A percentile compares a stretch with the other conserved stretches of the same genome.
Conservation (phyloP, 805 yeast species). For the Starmerella bacillaris region DNA sequence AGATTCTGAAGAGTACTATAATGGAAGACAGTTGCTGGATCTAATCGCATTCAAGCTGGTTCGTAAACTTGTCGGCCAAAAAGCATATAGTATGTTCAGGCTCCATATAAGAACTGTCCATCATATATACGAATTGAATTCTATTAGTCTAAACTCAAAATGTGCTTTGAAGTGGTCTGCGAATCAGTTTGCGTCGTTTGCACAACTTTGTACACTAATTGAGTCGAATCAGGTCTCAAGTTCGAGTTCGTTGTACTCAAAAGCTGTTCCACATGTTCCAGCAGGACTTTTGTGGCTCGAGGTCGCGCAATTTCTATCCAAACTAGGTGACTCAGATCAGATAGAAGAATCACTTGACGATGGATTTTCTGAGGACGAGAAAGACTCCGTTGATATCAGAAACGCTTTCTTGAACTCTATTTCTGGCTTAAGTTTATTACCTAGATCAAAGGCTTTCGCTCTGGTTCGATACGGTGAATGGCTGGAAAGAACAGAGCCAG, state of each 20-base stretch:
- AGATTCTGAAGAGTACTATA: slow-evolving; percentile 4
- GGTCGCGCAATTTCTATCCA: slow-evolving; percentile 9
- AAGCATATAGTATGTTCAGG: slow-evolving; percentile 45
- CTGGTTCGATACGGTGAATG: slow-evolving; percentile 11
- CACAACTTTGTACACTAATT: slow-evolving; percentile 20
- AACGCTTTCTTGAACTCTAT: slow-evolving; percentile 10
- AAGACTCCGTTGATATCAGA: slow-evolving; percentile 1
- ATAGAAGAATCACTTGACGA: slow-evolving; percentile 1
- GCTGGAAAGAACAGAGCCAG: slow-evolving; percentile 5
- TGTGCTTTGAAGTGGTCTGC: slow-evolving; percentile 35
- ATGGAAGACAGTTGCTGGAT: slow-evolving; percentile 32
- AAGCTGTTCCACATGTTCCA: slow-evolving; percentile 3
- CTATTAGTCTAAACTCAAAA: slow-evolving; percentile 16
- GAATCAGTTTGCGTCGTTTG: slow-evolving; percentile 48
- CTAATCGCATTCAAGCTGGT: slow-evolving; percentile 44
- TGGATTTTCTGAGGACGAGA: not conserved
- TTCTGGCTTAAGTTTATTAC: slow-evolving; percentile 8
- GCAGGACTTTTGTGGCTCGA: slow-evolving; percentile 16
- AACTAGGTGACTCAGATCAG: not conserved
- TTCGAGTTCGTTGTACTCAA: too few species aligned
- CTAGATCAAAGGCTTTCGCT: slow-evolving; percentile 11
- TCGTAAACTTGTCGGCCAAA: slow-evolving; percentile 31
- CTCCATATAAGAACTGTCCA: slow-evolving; percentile 41
- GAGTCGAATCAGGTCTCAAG: slow-evolving; percentile 1
- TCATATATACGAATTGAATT: slow-evolving; percentile 18